Conservation (phyloP, 768 basidiomycete species). For the Russula brevipes region DNA sequence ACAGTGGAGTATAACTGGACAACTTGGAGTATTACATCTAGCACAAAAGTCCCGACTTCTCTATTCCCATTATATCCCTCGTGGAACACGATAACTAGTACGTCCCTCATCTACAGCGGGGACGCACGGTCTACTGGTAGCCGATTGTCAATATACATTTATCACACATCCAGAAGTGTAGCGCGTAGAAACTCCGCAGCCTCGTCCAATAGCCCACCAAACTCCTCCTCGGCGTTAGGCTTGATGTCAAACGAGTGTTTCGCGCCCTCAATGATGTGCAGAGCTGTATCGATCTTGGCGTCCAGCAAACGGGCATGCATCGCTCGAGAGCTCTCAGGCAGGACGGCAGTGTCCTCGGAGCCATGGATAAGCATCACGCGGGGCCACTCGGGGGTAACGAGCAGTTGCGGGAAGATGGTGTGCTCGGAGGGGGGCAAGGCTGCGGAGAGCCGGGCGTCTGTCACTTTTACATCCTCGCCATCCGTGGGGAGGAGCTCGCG, state of each 20-base stretch:
- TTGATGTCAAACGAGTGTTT: slow-evolving; percentile 58
- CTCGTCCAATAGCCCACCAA: slow-evolving; percentile 38
- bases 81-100: neutral
- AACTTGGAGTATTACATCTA: neutral
- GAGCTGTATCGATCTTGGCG: slow-evolving; percentile 35
- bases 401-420: slow-evolving; percentile 45
- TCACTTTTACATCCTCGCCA: neutral
- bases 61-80: neutral
- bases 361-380: slow-evolving; percentile 47
- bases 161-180: neutral
- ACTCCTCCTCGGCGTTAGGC: slow-evolving; percentile 39
- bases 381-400: slow-evolving; percentile 38
- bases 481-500: slow-evolving; percentile 27
- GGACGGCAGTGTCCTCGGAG: slow-evolving; percentile 44
- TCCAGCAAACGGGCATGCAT: slow-evolving; percentile 34
- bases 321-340: slow-evolving; percentile 37
- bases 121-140: neutral
- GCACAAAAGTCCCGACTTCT: neutral
- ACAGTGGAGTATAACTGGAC: neutral
- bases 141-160: neutral
- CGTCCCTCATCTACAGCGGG: neutral
- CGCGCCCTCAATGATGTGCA: slow-evolving; percentile 38
- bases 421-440: slow-evolving; percentile 33
- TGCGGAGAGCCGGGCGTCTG: neutral
- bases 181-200: slow-evolving; percentile 28